phyloP scores from a whole-genome alignment of 257 asterid genomes.

The Cordia subcordata region DNA sequence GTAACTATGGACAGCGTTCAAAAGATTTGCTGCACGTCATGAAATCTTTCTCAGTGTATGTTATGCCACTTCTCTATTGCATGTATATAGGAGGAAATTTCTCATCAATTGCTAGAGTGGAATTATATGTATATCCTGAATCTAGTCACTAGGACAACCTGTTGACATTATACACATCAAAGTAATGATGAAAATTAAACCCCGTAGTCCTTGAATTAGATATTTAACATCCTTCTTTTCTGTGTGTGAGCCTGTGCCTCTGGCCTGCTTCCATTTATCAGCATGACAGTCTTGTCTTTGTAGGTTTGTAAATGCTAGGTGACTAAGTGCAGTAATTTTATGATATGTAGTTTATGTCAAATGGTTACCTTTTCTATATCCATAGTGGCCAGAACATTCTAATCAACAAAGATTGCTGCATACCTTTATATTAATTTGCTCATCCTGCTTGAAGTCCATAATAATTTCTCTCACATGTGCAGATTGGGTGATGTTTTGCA shows the following conservation, averaged over 20 bases:
- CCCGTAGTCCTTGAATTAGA: too few relatives aligned
- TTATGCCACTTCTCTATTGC: constrained; percentile 13
- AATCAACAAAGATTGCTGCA: background rate
- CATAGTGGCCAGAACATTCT: background rate
- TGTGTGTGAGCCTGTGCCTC: too few relatives aligned
- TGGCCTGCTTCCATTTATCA: background rate
- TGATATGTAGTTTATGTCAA: background rate
- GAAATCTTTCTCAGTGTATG: constrained; percentile 95
- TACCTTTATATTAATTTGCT: constrained; percentile 8
- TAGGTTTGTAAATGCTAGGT: background rate
- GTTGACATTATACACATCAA: too few relatives aligned
- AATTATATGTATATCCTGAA: too few relatives aligned
- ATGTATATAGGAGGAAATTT: too few relatives aligned
- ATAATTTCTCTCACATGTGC: constrained; percentile 34
- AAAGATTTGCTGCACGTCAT: constrained; percentile 87
- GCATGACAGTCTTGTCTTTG: background rate
- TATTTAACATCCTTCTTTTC: background rate
- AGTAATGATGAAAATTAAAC: too few relatives aligned
- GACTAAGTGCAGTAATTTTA: background rate
- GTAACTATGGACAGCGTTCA: constrained; percentile 70
- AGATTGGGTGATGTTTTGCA: constrained; percentile 98
- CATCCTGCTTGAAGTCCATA: constrained; percentile 19
- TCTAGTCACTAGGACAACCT: too few relatives aligned
- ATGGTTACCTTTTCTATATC: background rate
- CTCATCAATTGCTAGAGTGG: too few relatives aligned